phyloP scores from a whole-genome alignment of 352 stramenopile species.

The Paralagenidium karlingii region DNA sequence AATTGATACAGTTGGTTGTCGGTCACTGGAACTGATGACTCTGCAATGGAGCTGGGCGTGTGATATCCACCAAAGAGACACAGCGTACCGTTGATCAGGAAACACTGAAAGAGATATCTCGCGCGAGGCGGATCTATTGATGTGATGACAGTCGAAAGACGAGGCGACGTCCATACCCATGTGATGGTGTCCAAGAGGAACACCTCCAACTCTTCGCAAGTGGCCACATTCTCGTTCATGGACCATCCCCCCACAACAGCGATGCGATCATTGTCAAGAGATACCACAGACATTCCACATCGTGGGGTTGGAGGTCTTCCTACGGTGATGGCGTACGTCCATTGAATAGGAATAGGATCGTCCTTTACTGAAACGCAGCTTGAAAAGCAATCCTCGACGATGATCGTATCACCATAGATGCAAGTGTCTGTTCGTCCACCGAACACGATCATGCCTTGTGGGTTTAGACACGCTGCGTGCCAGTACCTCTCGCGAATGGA shows the following conservation, averaged over 20 bases:
- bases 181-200: conserved; percentile 9
- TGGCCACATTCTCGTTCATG: conserved; percentile 1
- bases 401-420: conserved; percentile 2
- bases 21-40: no score
- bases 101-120: conserved; percentile 12
- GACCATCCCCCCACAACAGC: conserved; percentile 20
- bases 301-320: conserved; percentile 31
- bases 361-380: conserved; percentile 2
- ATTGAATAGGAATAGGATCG: conserved; percentile 8
- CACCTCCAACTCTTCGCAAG: conserved; percentile 5
- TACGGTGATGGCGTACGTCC: conserved; percentile 24
- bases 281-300: conserved; percentile 32
- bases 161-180: conserved; percentile 14
- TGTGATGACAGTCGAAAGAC: conserved; percentile 8
- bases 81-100: conserved; percentile 5
- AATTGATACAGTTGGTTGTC: no score
- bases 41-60: no score
- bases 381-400: conserved; percentile 16
- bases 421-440: background rate
- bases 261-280: conserved; percentile 23
- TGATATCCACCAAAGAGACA: conserved; percentile 9
- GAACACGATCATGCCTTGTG: background rate
- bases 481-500: conserved; percentile 9
- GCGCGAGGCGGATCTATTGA: conserved; percentile 4
- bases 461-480: conserved; percentile 9